Base-by-base conservation (phyloP, 2,329 filamentous ascomycete species). In the Penicillium sumatraense region DNA sequence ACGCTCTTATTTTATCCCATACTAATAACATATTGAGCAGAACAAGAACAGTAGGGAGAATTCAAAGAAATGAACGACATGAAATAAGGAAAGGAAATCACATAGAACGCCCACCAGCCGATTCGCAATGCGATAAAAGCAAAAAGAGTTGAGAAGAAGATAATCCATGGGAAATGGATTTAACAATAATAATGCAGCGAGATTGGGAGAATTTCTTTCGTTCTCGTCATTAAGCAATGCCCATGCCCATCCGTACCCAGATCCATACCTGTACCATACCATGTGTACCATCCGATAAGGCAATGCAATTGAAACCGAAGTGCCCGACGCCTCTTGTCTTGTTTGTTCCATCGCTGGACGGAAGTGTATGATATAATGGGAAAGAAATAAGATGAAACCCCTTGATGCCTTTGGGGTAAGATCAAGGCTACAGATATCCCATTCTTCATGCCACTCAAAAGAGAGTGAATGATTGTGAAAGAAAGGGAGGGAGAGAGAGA, bases 401-500 rank as follows among this genome's bases (percentile, higher is more conserved):
- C 14, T 24, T 44, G 16, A 44, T 23, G n/a, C 40, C n/a, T 8
- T 26, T 18, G 16, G 21, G 16, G 41, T 23, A 27, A 27, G 35
- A 45, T 31, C 48, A 21, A 56, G 50, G 48, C 50, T 51, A 62
- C 56, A 53, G 31, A 54, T 55, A 47, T 58, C 54, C 41, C 49
- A 48, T 53, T 58, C 46, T 46, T 46, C 59, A 61, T 55, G 52
- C 52, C 54, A 56, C 51, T 52, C 21, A 44, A 27, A 16, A 10
- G 40, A 27, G 23, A 56, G 51, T 53, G 49, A 46, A 55, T 53
- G 49, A 50, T 45, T 51, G 27, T 36, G 40, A 50, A 36, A 51
- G 41, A 51, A 54, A 57, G 48, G 49, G 27, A 52, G 54, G 47
- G 31, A 53, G 50, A 59, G 49, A 44, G 55, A 57, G 59, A 55